These are phyloP conservation scores for Calonectria naviculata DNA, from an alignment of 2,329 filamentous ascomycete genomes.

Conservation along the genomic window DNA sequence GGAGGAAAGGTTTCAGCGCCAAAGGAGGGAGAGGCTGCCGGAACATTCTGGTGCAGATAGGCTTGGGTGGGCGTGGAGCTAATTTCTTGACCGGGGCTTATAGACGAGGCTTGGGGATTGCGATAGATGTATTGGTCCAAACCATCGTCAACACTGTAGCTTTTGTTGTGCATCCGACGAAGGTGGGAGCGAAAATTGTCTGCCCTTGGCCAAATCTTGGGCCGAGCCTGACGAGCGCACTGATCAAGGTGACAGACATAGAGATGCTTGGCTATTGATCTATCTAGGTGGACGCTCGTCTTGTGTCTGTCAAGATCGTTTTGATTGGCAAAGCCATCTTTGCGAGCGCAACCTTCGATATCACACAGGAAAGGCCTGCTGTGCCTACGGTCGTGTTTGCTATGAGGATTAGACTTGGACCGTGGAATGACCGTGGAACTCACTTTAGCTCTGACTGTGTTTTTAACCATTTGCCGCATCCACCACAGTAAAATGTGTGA, in stretches of 20 bases:
- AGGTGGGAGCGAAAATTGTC: conserved; percentile 92
- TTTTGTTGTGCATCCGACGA: conserved; percentile 69
- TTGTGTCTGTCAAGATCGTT: conserved; percentile 86
- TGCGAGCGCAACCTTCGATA: conserved; percentile 66
- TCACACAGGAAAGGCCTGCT: conserved; percentile 74
- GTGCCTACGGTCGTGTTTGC: conserved; percentile 81
- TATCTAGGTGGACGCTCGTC: conserved; percentile 74
- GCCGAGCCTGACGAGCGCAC: conserved; percentile 34
- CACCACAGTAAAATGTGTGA: conserved; percentile 46
- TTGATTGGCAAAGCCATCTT: conserved; percentile 78
- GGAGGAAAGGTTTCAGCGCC: too few species aligned
- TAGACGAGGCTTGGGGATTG: conserved; percentile 18
- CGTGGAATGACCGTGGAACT: neutral
- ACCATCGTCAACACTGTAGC: conserved; percentile 50
- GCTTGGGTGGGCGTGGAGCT: neutral
- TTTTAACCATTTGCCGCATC: conserved; percentile 55
- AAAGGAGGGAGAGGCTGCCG: too few species aligned
- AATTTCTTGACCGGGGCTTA: neutral
- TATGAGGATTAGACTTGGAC: conserved; percentile 49
- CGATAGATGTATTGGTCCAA: conserved; percentile 48
- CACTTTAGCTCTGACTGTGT: conserved; percentile 69
- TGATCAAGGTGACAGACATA: conserved; percentile 41
- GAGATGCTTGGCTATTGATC: conserved; percentile 35
- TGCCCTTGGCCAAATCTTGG: conserved; percentile 81
- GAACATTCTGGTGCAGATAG: neutral